Evolutionary conservation across 2,329 filamentous ascomycete species (phyloP).

Genomic region (Tympanopsis confertula): DNA sequence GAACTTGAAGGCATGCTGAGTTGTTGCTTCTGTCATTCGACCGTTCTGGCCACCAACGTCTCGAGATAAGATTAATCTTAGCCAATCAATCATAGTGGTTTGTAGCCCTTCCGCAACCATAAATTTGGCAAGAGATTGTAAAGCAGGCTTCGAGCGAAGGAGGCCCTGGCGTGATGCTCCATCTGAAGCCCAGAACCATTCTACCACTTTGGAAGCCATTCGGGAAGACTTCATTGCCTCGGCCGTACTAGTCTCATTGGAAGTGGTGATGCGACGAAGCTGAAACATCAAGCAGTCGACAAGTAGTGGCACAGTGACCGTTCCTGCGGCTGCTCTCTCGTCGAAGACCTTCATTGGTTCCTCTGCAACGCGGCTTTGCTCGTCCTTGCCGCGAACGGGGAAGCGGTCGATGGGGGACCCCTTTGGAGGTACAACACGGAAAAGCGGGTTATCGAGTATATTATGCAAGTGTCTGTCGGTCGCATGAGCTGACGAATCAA

Average conservation of each 20-base stretch:
- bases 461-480: constrained; percentile 21
- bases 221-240: constrained; percentile 18
- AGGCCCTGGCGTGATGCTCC: constrained; percentile 13
- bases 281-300: background rate
- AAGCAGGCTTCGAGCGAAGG: constrained; percentile 13
- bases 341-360: constrained; percentile 22
- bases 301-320: constrained; percentile 9
- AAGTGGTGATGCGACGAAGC: background rate
- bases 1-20: background rate
- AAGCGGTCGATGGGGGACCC: constrained; percentile 3
- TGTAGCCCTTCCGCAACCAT: constrained; percentile 23
- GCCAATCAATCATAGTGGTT: constrained; percentile 18
- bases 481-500: background rate
- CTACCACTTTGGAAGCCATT: constrained; percentile 17
- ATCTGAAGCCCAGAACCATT: constrained; percentile 26
- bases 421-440: constrained; percentile 19
- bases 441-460: constrained; percentile 26
- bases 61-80: constrained; percentile 11
- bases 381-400: constrained; percentile 4
- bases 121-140: constrained; percentile 19
- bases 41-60: background rate
- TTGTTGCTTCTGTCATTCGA: background rate
- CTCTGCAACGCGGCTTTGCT: constrained; percentile 5
- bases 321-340: constrained; percentile 22
- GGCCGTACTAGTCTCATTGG: constrained; percentile 3